Base-by-base conservation (phyloP, 768 basidiomycete genomes). In the Cystofilobasidium ferigula region DNA sequence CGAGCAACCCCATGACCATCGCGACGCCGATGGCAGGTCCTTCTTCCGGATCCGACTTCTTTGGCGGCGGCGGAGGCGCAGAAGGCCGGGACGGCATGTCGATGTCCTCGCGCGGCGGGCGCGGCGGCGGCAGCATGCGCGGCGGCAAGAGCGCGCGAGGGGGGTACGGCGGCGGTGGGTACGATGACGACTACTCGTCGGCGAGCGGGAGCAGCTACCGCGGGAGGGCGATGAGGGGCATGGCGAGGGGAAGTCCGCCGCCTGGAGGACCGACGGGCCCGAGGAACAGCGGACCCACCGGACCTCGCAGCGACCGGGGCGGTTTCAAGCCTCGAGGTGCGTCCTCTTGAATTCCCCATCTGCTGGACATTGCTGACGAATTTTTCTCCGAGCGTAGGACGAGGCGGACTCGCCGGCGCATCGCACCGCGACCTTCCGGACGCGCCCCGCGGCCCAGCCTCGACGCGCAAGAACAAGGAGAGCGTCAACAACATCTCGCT, bases 41-140 rank as follows among this genome's bases (percentile, higher is more conserved):
- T 45, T 59, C 47, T 1, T 74, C 77, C 43, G 76, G 78, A 67
- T 74, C 77, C 54, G 76, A 74, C 79, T 85, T 69, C 83, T 83
- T 86, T 73, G 81, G 77, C n/a, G 69, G 69, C 34, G 81, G 62
- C 10, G n/a, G n/a, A n/a, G n/a, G n/a, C n/a, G n/a, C n/a, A n/a
- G 69, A 61, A 26, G 66, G 62, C n/a, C 34, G 64, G 12, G 64
- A 66, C 40, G 57, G 60, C n/a, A 32, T 53, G 6, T 54, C 69
- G 40, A 57, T 60, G 67, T 40, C 60, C 43, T 14, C n/a, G 28
- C 35, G 51, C 36, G 48, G 45, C 16, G 40, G 47, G 1, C 48
- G 61, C 22, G 61, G 61, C 30, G 61, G 61, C 30, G 32, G n/a
- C 26, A 12, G 26, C n/a, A 5, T 9, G 30, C 14, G 51, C 12